Base-by-base conservation (phyloP, 352 stramenopile genomes). In the Pythium angustatum region DNA sequence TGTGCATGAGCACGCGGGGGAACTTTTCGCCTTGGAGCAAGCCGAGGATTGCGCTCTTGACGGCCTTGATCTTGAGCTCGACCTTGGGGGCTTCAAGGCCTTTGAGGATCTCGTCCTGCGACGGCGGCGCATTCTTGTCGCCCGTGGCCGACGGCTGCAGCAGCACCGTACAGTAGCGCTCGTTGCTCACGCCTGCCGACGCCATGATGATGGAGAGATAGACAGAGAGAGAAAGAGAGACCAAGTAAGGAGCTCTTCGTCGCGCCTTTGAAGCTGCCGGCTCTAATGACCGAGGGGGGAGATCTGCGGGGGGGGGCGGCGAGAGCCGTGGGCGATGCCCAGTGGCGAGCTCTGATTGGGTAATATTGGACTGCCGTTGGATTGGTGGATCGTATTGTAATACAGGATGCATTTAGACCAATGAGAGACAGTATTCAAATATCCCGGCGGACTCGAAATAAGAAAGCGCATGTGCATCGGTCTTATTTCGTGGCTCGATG, bases 1-100 rank as follows among this genome's bases (percentile, higher is more conserved):
- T 98, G 77, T 98, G 97, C 98, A 99, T 99, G 31, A 99, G 83
- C 75, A 99, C 95, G 67, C 97, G 95, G 21, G 96, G 96, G 83
- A 99, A 96, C 64, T 98, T 92, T 75, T 99, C 97, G 60, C 97
- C 98, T n/a, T 98, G 96, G 19, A 99, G 88, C 72, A 99, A 85
- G 36, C 96, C 91, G 71, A 99, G 90, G 62, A 99, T 99, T 56
- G 97, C 97, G 58, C 87, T 93, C 82, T 99, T 99, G n/a, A 99
- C 84, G 40, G 96, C 97, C 63, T 93, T 91, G 68, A 98, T 91
- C 81, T 99, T 99, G 66, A 98, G 87, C 83, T 98, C 81, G 43
- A 97, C 82, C 63, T 94, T 96, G 64, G 91, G 94, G 44, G 90
- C 96, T 81, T 99, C 96, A 52, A 99, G 85, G 56, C 98, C 93